Base-by-base conservation (phyloP, 352 stramenopile genomes). In the Halophytophthora batemanensis region DNA sequence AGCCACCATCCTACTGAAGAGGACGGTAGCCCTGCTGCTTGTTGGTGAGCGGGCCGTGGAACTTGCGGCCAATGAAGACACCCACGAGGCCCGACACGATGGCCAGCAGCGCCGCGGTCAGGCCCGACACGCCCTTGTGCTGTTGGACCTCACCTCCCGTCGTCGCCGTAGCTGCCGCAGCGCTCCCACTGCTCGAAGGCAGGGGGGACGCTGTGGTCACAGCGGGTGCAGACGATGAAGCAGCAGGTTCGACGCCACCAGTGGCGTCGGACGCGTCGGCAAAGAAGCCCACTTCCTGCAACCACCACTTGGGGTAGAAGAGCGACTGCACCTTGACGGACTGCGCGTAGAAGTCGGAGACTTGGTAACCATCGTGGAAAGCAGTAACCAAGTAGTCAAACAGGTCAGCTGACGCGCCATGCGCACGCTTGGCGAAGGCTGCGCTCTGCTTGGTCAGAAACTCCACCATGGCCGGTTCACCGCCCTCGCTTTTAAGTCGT, bases 261-360 rank as follows among this genome's bases (percentile, higher is more conserved):
- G 46, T 54, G 17, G 40, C 33, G 34, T 59, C 44, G n/a, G 59
- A 36, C n/a, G 54, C 35, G 2, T 36, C 44, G 49, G 73, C 59
- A 33, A 90, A 94, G 48, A 87, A 94, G 0, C 83, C 83, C 12
- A 94, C 81, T 28, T 77, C 51, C 41, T 90, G 44, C 2, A 94
- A 75, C 81, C 81, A 94, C 83, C 79, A 92, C 53, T 86, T 85
- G 2, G 83, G 83, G 45, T 94, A 94, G 45, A 91, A 91, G 14
- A 94, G 70, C 38, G 73, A 72, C 43, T 66, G 71, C 31, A 69
- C 78, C 12, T 44, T 61, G 6, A 94, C 58, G 19, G 49, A 53
- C 2, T 59, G 37, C 17, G 69, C 56, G 35, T 72, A 66, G 6
- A 90, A 74, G 54, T 71, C 65, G 8, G 72, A 77, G 37, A 90